These are phyloP conservation scores for Candida peoriensis DNA, from an alignment of 805 yeast genomes.

Conservation along the genomic window DNA sequence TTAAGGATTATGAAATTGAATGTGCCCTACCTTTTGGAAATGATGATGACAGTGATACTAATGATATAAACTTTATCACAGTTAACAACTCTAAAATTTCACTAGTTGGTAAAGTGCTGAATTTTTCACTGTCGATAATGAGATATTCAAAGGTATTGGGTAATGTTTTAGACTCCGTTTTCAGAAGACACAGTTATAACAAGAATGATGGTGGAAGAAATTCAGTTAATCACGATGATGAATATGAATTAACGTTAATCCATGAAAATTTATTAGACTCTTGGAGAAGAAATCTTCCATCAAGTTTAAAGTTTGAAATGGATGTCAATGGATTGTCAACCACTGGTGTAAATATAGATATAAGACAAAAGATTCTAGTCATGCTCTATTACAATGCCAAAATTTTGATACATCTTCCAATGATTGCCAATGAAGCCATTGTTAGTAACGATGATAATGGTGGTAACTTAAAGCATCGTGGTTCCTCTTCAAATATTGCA, in stretches of 20 bases:
- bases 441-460: constrained; percentile 18
- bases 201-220: constrained; percentile 5
- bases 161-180: constrained; percentile 63
- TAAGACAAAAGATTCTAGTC: constrained; percentile 46
- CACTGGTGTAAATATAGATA: constrained; percentile 24
- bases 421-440: constrained; percentile 35
- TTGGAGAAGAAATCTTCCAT: constrained; percentile 73
- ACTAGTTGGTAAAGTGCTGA: constrained; percentile 66
- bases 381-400: constrained; percentile 59
- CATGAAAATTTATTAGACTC: constrained; percentile 68
- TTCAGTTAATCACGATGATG: constrained; percentile 11
- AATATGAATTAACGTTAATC: constrained; percentile 30
- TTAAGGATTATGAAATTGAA: constrained; percentile 78
- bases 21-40: constrained; percentile 74
- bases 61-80: constrained; percentile 50
- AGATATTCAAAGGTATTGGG: constrained; percentile 71
- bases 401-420: constrained; percentile 59
- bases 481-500: constrained; percentile 55
- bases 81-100: constrained; percentile 55
- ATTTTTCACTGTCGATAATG: constrained; percentile 58
- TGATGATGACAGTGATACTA: constrained; percentile 34
- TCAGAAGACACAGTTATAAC: constrained; percentile 41
- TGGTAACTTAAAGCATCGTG: constrained; percentile 27
- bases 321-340: constrained; percentile 51
- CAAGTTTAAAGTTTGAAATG: constrained; percentile 54